Evolutionary conservation across 441 rosid species (phyloP).

Genomic region (Croton setiger): DNA sequence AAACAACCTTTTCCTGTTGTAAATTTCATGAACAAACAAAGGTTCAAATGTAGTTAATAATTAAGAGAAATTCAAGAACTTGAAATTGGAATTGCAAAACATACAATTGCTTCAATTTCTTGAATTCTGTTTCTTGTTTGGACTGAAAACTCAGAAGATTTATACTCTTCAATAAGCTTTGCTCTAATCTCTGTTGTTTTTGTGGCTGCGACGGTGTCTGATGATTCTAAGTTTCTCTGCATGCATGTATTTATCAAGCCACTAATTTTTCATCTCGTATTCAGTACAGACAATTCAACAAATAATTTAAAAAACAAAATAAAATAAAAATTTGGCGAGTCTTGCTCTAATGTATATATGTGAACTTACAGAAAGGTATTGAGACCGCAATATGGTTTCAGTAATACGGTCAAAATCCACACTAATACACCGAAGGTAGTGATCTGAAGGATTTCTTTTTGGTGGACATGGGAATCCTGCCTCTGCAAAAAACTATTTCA

Average conservation of each 20-base stretch:
- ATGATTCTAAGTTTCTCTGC: slow-evolving; percentile 40
- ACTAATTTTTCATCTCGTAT: background rate
- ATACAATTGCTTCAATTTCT: slow-evolving; percentile 44
- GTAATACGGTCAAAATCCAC: slow-evolving; percentile 69
- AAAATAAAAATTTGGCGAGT: no score
- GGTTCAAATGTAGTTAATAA: background rate
- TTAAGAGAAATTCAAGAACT: no score
- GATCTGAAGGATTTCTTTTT: slow-evolving; percentile 83
- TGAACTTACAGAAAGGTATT: slow-evolving; percentile 20
- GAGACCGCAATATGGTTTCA: slow-evolving; percentile 44
- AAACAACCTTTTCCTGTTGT: background rate
- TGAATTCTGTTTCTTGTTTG: slow-evolving; percentile 43
- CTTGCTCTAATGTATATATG: background rate
- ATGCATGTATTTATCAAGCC: background rate
- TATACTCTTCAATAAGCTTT: slow-evolving; percentile 50
- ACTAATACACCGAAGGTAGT: slow-evolving; percentile 85
- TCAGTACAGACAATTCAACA: no score
- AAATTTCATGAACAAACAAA: background rate
- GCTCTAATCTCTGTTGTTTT: slow-evolving; percentile 40
- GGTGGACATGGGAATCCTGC: slow-evolving; percentile 91
- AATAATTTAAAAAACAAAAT: no score
- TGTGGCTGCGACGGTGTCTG: slow-evolving; percentile 41
- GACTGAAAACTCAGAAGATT: slow-evolving; percentile 47
- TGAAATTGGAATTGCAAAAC: slow-evolving; percentile 8
- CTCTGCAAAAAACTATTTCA: slow-evolving; percentile 56